Base-by-base conservation (phyloP, 768 basidiomycete genomes). In the Rhizopogon roseolus region DNA sequence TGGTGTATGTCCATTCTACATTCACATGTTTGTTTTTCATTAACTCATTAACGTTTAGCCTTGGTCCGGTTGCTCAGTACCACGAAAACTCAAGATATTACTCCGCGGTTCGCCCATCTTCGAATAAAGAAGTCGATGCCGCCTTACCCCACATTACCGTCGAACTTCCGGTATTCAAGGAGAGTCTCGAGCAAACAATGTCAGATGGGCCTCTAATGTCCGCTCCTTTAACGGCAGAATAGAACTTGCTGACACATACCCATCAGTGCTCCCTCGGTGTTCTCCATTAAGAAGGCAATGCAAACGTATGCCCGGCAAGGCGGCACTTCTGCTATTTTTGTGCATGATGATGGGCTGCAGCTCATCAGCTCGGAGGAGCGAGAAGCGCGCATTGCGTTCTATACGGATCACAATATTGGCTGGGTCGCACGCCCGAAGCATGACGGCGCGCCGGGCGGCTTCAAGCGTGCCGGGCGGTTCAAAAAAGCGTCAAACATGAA, bases 401-500 rank as follows among this genome's bases (percentile, higher is more conserved):
- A 94, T 62, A 77, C 80, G 3, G 79, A 86, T 59, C 82, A 88
- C 62, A 81, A 84, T 64, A 88, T 93, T 58, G 90, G 86, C 14
- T 93, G 86, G 81, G 85, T 91, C 56, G 89, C 92, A 25, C 83
- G 91, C 41, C 90, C 91, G 1, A 76, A 77, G 53, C 90, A 92
- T 66, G 79, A 79, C 39, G 71, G 71, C 58, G 67, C 71, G 2
- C 70, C 81, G 16, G 82, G 84, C 63, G 89, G 87, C 1, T 90
- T 81, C 74, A 79, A 86, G 56, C 87, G 91, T 45, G 88, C 88
- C 29, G 92, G 91, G 40, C 81, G 90, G 14, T 94, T 94, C 81
- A 93, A 94, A 77, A 94, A 94, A 68, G 89, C 89, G 1, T 85
- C 82, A 3, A 94, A 94, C 68, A 90, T 94, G 88, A 94, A 93